Base-by-base conservation (phyloP, 2,329 filamentous ascomycete species). In the Paracorniculantispora psalliotae region DNA sequence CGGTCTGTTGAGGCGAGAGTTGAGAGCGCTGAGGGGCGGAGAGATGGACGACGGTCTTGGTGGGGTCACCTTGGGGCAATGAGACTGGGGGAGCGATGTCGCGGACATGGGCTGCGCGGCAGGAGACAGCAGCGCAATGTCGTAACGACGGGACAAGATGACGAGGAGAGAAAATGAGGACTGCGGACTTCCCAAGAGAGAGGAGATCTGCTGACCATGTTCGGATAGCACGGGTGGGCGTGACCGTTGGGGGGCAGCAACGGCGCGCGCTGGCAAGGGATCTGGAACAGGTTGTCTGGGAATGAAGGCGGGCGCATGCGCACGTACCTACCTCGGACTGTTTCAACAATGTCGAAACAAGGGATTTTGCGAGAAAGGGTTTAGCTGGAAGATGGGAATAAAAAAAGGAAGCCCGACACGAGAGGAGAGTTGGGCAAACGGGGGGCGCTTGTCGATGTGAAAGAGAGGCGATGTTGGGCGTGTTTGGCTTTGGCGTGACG, bases 21-120 rank as follows among this genome's bases (percentile, higher is more conserved):
- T 33, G 46, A 8, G 54, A 49, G 44, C 3, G 23, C 19, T 57
- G 54, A 43, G 35, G 46, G 35, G 54, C n/a, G 25, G 54, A 50
- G 54, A 50, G 54, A 33, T 33, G 8, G 54, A 26, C 25, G 35
- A 43, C 44, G 46, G 46, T 8, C 35, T 25, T 57, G 54, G 56
- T 51, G 56, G 56, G 56, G 56, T 58, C 43, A 15, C 15, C 41
- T 44, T 58, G 28, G n/a, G 56, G 56, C 46, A 49, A 33, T 51
- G 56, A 52, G 41, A 28, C 37, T 25, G 25, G 47, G 52, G 25
- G 19, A 19, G 53, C 21, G 35, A 35, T 37, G 55, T 28, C 26
- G 46, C 53, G 43, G 53, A 33, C 10, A 37, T 8, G 41, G 52
- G 21, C 28, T n/a, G 19, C 30, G 15, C 12, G 52, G n/a, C 21